A percentile compares a stretch with the other conserved stretches of the same genome.
Evolutionary conservation across 139 green algal genomes (phyloP).

Genomic region (Bryopsis sp.): DNA sequence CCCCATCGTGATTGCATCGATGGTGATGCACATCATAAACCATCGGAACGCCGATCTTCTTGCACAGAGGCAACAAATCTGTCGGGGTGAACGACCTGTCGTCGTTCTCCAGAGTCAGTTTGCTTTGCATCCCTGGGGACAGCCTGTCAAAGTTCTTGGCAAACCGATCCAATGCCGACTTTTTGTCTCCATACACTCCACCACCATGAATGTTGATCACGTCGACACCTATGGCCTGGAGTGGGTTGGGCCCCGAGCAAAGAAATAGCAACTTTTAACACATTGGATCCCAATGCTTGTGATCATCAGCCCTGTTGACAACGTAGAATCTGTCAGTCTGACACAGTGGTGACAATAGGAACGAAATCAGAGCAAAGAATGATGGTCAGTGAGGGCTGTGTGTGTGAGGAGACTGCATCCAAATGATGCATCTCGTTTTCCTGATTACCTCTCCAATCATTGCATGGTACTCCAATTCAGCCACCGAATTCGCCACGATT

Average conservation of each 20-base stretch:
- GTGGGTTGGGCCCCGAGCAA: no score
- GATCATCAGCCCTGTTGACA: no score
- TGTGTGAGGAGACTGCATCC: no score
- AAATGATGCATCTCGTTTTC: no score
- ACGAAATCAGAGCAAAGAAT: no score
- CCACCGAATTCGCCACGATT: background rate
- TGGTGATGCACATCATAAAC: conserved; percentile 5
- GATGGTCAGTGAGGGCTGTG: no score
- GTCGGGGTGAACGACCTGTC: background rate
- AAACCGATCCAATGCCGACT: background rate
- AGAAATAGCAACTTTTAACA: no score
- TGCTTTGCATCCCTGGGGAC: background rate
- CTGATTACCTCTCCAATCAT: background rate
- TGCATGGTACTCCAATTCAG: background rate
- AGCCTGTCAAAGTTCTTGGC: background rate
- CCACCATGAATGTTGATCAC: background rate
- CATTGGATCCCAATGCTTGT: no score
- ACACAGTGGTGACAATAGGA: no score
- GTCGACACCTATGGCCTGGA: background rate
- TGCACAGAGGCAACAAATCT: background rate
- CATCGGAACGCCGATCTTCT: background rate
- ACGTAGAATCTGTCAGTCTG: no score
- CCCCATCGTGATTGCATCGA: background rate
- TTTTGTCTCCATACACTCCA: conserved; percentile 6
- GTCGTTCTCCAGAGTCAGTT: background rate